Base-by-base conservation (phyloP, 768 basidiomycete species). In the Leccinum aurantiacum region DNA sequence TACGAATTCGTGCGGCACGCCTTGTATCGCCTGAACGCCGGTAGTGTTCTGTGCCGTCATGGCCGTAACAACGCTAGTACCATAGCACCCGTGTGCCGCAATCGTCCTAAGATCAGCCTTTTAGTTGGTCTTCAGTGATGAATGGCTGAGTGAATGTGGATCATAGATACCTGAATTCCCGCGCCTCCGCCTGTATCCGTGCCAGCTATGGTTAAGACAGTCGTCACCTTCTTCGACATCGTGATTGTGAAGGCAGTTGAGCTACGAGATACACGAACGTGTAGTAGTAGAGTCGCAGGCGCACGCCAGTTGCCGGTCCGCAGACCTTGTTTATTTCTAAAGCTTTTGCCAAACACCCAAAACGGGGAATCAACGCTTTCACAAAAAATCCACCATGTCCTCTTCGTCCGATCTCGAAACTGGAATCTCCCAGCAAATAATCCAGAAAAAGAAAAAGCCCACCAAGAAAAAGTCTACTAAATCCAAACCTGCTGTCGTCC, bases 31-130 rank as follows among this genome's bases (percentile, higher is more conserved):
- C 60, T 91, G 86, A 0, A 97, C 93, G 3, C 91, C 94, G 3
- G 72, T 80, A 0, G 93, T 95, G 72, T 95, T 97, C 71, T 97
- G 95, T 0, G 94, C 91, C 0, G 91, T 94, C 50, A 96, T 70
- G 0, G 92, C 95, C 1, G 95, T 95, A 55, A 95, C 75, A 8
- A 85, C 92, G 61, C 87, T 90, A 14, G 89, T 80, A 14, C 91
- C 94, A 67, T 92, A 95, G 67, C 90, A 90, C 29, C 80, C 81
- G 29, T 87, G 82, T 0, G 91, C 87, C 5, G 90, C 85, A 65
- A 94, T 89, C 1, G 93, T 89, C 73, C 90, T 93, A 29, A 96
- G 77, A 72, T 96, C 95, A 9, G 92, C 94, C 89, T 94, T n/a
- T 35, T 35, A 4, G 33, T 13, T 6, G 25, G 17, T 35, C 14